Percentiles rank a stretch among this genome's conserved stretches.
phyloP scores from a whole-genome alignment of 2,329 filamentous ascomycete genomes.

The Myriosclerotinia curreyana region DNA sequence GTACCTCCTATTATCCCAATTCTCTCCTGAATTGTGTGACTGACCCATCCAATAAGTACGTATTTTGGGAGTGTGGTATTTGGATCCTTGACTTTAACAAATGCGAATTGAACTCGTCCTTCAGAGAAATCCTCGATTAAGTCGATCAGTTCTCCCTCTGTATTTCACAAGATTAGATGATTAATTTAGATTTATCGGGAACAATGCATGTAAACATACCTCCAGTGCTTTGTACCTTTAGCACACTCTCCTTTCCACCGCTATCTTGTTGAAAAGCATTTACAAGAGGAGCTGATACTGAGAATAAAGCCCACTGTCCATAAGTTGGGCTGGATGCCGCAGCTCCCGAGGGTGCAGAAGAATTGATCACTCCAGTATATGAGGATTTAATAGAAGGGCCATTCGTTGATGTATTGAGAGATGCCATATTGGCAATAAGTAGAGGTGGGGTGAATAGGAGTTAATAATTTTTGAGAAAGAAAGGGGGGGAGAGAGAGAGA shows the following conservation, averaged over 20 bases:
- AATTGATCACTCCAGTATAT: slow-evolving; percentile 67
- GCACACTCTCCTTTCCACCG: slow-evolving; percentile 82
- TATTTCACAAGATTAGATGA: slow-evolving; percentile 14
- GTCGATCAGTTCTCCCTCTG: slow-evolving; percentile 87
- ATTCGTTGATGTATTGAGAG: slow-evolving; percentile 75
- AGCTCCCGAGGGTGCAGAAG: slow-evolving; percentile 53
- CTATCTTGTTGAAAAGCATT: slow-evolving; percentile 86
- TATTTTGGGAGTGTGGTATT: slow-evolving; percentile 88
- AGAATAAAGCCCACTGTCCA: slow-evolving; percentile 91
- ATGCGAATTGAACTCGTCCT: slow-evolving; percentile 94
- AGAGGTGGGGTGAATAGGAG: background rate
- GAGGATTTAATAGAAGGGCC: slow-evolving; percentile 82
- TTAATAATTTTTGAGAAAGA: background rate
- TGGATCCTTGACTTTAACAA: slow-evolving; percentile 92
- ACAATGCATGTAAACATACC: slow-evolving; percentile 49
- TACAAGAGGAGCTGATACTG: slow-evolving; percentile 84
- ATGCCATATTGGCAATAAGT: slow-evolving; percentile 57
- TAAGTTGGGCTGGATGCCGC: slow-evolving; percentile 72
- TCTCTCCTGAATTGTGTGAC: slow-evolving; percentile 26
- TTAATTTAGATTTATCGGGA: background rate
- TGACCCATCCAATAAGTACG: slow-evolving; percentile 84
- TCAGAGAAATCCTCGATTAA: slow-evolving; percentile 96
- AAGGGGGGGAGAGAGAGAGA: background rate
- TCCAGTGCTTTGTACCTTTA: slow-evolving; percentile 92
- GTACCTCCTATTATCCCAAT: slow-evolving; percentile 16